phyloP scores from a whole-genome alignment of 306 rosid genomes.

The Astragalus glycyphyllos region DNA sequence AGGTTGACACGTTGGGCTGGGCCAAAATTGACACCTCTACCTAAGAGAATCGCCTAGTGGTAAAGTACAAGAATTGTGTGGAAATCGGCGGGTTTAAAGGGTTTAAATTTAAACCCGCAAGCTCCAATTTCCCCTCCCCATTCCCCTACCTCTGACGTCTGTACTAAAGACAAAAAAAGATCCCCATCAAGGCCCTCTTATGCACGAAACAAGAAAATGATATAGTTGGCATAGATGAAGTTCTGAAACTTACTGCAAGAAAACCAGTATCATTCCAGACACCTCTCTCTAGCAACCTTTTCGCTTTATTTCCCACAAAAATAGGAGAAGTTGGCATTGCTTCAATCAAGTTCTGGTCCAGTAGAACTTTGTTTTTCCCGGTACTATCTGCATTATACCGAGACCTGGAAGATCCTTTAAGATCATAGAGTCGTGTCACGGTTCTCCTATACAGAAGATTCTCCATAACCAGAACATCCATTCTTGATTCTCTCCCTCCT shows the following conservation, averaged over 20 bases:
- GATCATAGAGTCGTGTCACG: conserved; percentile 85
- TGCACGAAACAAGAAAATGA: neutral
- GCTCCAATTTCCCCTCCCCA: too few species aligned
- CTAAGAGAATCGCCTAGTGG: too few species aligned
- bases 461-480: conserved; percentile 97
- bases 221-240: neutral
- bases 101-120: too few species aligned
- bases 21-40: too few species aligned
- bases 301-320: conserved; percentile 92
- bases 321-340: conserved; percentile 99
- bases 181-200: too few species aligned
- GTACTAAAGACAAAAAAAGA: too few species aligned
- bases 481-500: conserved; percentile 84
- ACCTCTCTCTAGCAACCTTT: conserved; percentile 86
- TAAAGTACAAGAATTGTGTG: too few species aligned
- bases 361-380: conserved; percentile 86
- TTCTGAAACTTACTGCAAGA: conserved; percentile 79
- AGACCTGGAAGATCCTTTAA: conserved; percentile 90
- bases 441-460: conserved; percentile 85
- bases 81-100: too few species aligned
- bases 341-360: conserved; percentile 95
- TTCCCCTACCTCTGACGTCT: too few species aligned
- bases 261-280: conserved; percentile 98
- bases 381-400: conserved; percentile 83
- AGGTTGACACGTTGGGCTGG: too few species aligned